Evolutionary conservation across 2,329 filamentous ascomycete genomes (phyloP).

Genomic region (Fusarium nematophilum): DNA sequence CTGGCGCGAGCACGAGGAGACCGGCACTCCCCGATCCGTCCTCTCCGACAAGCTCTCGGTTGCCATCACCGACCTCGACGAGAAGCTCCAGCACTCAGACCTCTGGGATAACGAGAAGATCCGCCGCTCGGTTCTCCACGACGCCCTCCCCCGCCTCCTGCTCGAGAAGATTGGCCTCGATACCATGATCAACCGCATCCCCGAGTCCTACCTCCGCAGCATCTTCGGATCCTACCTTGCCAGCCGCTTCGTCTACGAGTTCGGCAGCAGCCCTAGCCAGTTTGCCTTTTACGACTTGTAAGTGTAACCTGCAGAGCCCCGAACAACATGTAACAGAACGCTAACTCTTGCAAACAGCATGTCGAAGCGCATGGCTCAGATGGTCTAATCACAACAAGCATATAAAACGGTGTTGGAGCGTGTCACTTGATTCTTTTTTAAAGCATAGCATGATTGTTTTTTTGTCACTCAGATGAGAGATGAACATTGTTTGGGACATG

Average conservation of each 20-base stretch:
- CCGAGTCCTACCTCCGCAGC: slow-evolving; percentile 89
- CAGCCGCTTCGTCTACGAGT: slow-evolving; percentile 95
- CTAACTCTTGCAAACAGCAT: slow-evolving; percentile 62
- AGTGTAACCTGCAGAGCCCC: slow-evolving; percentile 55
- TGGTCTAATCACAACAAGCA: slow-evolving; percentile 40
- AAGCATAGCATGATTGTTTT: slow-evolving; percentile 43
- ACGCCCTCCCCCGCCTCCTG: slow-evolving; percentile 87
- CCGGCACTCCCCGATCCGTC: slow-evolving; percentile 82
- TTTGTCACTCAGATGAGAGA: slow-evolving; percentile 36
- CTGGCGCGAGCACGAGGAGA: slow-evolving; percentile 92
- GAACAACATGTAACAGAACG: slow-evolving; percentile 1
- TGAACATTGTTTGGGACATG: slow-evolving; percentile 40
- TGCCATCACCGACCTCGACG: slow-evolving; percentile 95
- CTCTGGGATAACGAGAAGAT: slow-evolving; percentile 88
- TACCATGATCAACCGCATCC: slow-evolving; percentile 86
- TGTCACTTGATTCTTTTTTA: slow-evolving; percentile 34
- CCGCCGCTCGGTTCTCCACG: slow-evolving; percentile 79
- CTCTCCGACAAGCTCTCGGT: slow-evolving; percentile 90
- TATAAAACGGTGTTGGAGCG: slow-evolving; percentile 33
- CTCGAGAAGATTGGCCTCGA: slow-evolving; percentile 92
- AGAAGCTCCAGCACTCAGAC: slow-evolving; percentile 93
- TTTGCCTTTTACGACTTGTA: slow-evolving; percentile 99
- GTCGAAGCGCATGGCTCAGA: slow-evolving; percentile 71
- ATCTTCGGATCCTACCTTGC: slow-evolving; percentile 98
- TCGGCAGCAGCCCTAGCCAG: slow-evolving; percentile 90